phyloP scores from a whole-genome alignment of 768 basidiomycete genomes.

The Lactifluus pinguis region DNA sequence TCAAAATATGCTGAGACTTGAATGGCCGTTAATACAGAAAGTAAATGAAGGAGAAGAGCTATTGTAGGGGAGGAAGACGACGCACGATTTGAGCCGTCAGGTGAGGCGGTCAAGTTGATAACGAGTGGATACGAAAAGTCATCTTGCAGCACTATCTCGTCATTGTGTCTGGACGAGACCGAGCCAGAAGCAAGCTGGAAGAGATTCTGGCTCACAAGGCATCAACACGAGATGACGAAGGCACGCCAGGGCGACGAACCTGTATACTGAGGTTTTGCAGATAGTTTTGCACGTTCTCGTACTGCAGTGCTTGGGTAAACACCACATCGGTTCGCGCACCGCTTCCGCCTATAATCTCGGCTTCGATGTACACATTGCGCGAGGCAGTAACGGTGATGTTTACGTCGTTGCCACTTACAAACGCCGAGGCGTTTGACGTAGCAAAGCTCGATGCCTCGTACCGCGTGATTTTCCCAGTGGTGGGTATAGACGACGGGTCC shows the following conservation, averaged over 20 bases:
- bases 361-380: conserved; percentile 49
- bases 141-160: neutral
- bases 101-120: neutral
- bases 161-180: neutral
- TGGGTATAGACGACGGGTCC: conserved; percentile 51
- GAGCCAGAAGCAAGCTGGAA: neutral
- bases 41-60: neutral
- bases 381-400: conserved; percentile 55
- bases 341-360: conserved; percentile 33
- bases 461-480: conserved; percentile 55
- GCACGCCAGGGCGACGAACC: neutral
- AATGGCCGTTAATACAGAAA: neutral
- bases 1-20: conserved; percentile 49
- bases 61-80: neutral
- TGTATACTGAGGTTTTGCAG: neutral
- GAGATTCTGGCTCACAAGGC: neutral
- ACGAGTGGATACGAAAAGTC: neutral
- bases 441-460: conserved; percentile 56
- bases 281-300: neutral
- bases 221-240: neutral
- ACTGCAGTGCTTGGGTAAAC: neutral
- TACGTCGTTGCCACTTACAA: conserved; percentile 35
- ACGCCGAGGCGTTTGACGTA: conserved; percentile 35
- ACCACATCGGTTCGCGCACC: neutral
- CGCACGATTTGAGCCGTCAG: conserved; percentile 26